Evolutionary conservation across 164 flowering plant species (phyloP).

Genomic region (Hamamelis virginiana): DNA sequence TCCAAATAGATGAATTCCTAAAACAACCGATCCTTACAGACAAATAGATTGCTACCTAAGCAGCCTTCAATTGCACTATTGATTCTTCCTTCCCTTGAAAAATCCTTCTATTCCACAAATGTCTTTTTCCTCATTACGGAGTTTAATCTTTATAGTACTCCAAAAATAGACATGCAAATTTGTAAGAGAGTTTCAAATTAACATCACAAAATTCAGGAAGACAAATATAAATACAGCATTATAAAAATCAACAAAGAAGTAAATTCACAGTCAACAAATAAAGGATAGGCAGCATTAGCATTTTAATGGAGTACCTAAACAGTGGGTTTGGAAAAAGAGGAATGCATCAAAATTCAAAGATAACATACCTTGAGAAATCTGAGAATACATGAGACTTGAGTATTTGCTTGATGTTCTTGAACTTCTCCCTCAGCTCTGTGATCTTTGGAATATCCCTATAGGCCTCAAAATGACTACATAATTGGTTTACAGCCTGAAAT

Average conservation of each 20-base stretch:
- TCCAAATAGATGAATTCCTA: too few species aligned
- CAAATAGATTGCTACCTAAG: too few species aligned
- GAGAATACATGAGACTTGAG: slow-evolving; percentile 96
- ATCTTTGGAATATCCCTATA: slow-evolving; percentile 93
- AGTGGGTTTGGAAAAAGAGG: neutral
- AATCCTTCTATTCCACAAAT: too few species aligned
- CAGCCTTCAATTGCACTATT: too few species aligned
- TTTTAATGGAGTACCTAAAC: neutral
- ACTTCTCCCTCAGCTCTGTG: slow-evolving; percentile 90
- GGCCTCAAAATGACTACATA: slow-evolving; percentile 97
- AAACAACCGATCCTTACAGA: too few species aligned
- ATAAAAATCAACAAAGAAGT: neutral
- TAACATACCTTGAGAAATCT: slow-evolving; percentile 86
- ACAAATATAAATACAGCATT: neutral
- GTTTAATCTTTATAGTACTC: too few species aligned
- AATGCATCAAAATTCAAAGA: slow-evolving; percentile 1
- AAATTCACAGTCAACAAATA: neutral
- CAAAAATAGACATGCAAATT: too few species aligned
- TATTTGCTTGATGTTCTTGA: slow-evolving; percentile 92
- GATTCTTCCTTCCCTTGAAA: too few species aligned
- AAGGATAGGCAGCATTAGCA: neutral
- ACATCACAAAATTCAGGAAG: neutral
- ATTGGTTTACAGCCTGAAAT: slow-evolving; percentile 93
- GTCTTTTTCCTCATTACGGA: too few species aligned
- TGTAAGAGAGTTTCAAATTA: too few species aligned